A percentile compares a stretch with the other conserved stretches of the same genome.
phyloP scores from a whole-genome alignment of 169 alveolate genomes.

The Plasmodium sp. region DNA sequence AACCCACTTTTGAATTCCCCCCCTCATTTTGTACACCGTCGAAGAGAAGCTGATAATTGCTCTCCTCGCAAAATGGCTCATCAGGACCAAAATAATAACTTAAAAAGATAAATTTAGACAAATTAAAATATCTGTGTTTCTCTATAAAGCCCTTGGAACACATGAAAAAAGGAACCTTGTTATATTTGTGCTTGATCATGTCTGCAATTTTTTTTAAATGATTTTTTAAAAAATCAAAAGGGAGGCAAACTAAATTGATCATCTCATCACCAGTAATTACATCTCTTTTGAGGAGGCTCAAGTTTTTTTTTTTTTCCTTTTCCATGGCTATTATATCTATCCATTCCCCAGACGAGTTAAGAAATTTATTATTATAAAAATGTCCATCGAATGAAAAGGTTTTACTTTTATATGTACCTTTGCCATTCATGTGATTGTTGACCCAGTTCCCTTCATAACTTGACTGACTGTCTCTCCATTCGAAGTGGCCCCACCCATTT shows the following conservation, averaged over 20 bases:
- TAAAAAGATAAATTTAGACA: slow-evolving; percentile 60
- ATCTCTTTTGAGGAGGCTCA: background rate
- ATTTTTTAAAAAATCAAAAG: slow-evolving; percentile 62
- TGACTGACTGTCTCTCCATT: slow-evolving; percentile 30
- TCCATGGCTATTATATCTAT: slow-evolving; percentile 42
- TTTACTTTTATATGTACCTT: slow-evolving; percentile 52
- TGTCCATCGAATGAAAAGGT: slow-evolving; percentile 23
- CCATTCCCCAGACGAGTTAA: slow-evolving; percentile 62
- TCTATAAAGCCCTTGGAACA: slow-evolving; percentile 48
- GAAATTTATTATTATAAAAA: slow-evolving; percentile 39
- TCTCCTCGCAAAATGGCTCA: background rate
- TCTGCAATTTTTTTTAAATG: slow-evolving; percentile 50
- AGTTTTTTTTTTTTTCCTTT: background rate
- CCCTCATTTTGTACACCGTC: background rate
- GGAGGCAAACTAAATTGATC: slow-evolving; percentile 28
- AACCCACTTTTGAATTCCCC: background rate
- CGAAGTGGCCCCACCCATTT: slow-evolving; percentile 66
- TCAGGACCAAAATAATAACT: slow-evolving; percentile 24
- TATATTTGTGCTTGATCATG: slow-evolving; percentile 27
- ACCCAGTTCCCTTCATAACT: slow-evolving; percentile 60
- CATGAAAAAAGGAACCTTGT: slow-evolving; percentile 53
- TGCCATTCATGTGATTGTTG: slow-evolving; percentile 50
- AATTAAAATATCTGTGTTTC: slow-evolving; percentile 13
- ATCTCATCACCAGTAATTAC: background rate
- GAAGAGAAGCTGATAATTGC: background rate